phyloP scores from a whole-genome alignment of 768 basidiomycete species.

The Leccinum sublutescens region DNA sequence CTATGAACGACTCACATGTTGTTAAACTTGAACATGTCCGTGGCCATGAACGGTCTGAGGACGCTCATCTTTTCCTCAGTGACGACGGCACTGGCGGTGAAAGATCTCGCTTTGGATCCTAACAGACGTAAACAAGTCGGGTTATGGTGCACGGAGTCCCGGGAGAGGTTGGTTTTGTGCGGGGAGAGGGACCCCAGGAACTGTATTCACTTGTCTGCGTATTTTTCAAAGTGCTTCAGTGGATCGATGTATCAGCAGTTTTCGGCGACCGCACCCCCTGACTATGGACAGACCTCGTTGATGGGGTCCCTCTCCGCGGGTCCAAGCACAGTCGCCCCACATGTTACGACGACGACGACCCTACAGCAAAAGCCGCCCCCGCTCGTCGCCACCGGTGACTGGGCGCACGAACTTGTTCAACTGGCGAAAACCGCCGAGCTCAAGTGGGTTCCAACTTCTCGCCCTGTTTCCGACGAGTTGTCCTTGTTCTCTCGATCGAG shows the following conservation, averaged over 20 bases:
- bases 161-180: background rate
- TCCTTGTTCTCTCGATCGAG: constrained; percentile 1
- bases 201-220: constrained; percentile 17
- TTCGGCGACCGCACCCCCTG: constrained; percentile 31
- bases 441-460: constrained; percentile 55
- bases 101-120: constrained; percentile 22
- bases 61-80: constrained; percentile 65
- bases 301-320: constrained; percentile 34
- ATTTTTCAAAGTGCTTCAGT: constrained; percentile 24
- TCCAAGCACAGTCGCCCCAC: constrained; percentile 33
- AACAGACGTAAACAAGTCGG: constrained; percentile 28
- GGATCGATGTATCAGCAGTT: constrained; percentile 37
- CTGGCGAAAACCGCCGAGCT: constrained; percentile 85
- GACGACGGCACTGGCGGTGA: background rate
- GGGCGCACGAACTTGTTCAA: constrained; percentile 84
- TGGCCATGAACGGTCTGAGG: constrained; percentile 80
- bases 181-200: constrained; percentile 30
- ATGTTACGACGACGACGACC: constrained; percentile 26
- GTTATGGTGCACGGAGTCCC: constrained; percentile 30
- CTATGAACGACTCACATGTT: constrained; percentile 58
- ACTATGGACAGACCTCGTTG: constrained; percentile 33
- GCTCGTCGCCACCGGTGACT: constrained; percentile 79
- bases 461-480: background rate
- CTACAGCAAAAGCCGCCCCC: constrained; percentile 38
- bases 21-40: constrained; percentile 92